phyloP scores from a whole-genome alignment of 306 rosid genomes.

The Ochetophila trinervis region DNA sequence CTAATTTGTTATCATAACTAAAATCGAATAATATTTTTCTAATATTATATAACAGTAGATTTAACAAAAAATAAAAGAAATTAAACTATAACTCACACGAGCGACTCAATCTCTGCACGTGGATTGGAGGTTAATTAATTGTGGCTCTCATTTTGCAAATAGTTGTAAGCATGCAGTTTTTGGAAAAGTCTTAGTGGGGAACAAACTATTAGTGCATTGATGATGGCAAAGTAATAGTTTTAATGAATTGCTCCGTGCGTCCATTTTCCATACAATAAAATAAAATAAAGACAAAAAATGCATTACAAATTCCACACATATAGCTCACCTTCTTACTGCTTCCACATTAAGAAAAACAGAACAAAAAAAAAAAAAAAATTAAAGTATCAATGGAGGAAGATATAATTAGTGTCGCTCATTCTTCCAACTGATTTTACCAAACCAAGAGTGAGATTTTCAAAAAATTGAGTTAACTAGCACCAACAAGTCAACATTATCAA shows the following conservation, averaged over 20 bases:
- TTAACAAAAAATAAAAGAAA: no score
- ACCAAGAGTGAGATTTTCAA: conserved; percentile 24
- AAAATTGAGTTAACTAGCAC: conserved; percentile 16
- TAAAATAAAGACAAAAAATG: conserved; percentile 30
- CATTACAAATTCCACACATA: conserved; percentile 21
- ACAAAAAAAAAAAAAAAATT: neutral
- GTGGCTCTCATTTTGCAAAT: neutral
- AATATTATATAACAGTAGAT: no score
- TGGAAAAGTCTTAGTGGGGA: conserved; percentile 22
- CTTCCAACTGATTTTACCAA: conserved; percentile 19
- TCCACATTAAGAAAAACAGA: conserved; percentile 16
- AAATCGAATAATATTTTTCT: no score
- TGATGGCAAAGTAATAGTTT: conserved; percentile 20
- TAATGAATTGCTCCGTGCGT: conserved; percentile 47
- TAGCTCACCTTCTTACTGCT: conserved; percentile 33
- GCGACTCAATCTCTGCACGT: no score
- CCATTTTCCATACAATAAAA: conserved; percentile 12
- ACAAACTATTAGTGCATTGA: conserved; percentile 22
- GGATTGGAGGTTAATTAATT: no score
- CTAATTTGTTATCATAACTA: no score
- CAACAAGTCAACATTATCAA: conserved; percentile 51
- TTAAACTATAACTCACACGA: no score
- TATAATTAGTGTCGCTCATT: conserved; percentile 12
- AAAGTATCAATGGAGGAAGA: neutral
- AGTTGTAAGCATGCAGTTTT: neutral